Percentiles rank a stretch among this genome's conserved stretches.
These are phyloP conservation scores for Articulospora tetracladia DNA, from an alignment of 495 filamentous ascomycete species.

Conservation along the genomic window DNA sequence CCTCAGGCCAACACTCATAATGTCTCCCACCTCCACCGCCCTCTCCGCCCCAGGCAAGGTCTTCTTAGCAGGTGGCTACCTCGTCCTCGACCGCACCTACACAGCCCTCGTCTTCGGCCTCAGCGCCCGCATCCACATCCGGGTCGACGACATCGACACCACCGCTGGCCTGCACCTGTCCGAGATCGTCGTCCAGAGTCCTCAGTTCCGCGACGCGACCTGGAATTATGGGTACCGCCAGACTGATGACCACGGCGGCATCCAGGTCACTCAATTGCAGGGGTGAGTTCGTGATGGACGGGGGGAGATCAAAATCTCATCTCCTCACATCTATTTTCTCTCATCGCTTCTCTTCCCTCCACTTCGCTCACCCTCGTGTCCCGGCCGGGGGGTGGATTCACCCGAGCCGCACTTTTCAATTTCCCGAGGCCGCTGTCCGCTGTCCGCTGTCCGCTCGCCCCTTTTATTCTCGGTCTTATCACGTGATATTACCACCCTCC, in stretches of 20 bases:
- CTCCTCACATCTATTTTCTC: slow-evolving; percentile 10
- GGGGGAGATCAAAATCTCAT: not conserved
- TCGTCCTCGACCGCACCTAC: slow-evolving; percentile 85
- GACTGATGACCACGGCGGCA: slow-evolving; percentile 65
- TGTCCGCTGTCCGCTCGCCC: slow-evolving; percentile 1
- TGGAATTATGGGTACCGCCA: slow-evolving; percentile 81
- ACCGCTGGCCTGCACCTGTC: slow-evolving; percentile 52
- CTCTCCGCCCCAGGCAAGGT: slow-evolving; percentile 96
- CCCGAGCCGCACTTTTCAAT: not conserved
- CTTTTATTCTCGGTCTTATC: slow-evolving; percentile 10
- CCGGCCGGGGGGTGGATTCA: not conserved
- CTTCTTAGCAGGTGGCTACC: slow-evolving; percentile 87
- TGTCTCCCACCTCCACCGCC: slow-evolving; percentile 36
- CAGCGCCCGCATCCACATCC: slow-evolving; percentile 85
- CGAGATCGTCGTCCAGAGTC: slow-evolving; percentile 80
- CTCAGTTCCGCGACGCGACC: slow-evolving; percentile 80
- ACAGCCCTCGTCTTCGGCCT: slow-evolving; percentile 92
- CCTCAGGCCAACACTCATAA: too few species aligned
- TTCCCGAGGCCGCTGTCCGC: not conserved
- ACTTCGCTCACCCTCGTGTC: not conserved
- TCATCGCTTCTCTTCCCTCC: not conserved
- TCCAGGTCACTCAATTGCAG: slow-evolving; percentile 71
- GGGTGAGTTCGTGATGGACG: slow-evolving; percentile 42
- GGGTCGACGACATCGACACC: slow-evolving; percentile 62
- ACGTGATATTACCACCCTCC: slow-evolving; percentile 1